Evolutionary conservation across 148 eudicot genomes (phyloP).

Genomic region (Rheum nobile): DNA sequence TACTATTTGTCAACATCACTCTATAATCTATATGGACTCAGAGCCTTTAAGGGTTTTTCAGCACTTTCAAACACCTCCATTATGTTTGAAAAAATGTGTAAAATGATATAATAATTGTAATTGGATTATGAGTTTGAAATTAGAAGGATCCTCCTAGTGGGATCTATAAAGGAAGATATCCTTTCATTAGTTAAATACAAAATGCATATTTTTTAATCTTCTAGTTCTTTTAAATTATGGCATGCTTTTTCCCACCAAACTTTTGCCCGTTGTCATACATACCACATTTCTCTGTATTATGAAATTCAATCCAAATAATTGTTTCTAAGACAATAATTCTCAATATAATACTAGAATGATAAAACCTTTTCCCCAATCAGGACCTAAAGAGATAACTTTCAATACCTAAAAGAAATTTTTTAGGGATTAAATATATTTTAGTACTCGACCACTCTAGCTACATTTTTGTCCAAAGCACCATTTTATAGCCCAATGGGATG

Average conservation of each 20-base stretch:
- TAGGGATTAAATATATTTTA: not conserved
- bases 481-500: not conserved
- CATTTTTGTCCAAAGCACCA: not conserved
- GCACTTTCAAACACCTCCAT: not conserved
- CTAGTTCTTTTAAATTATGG: not conserved
- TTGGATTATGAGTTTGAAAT: not conserved
- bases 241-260: slow-evolving; percentile 5
- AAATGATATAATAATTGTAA: not conserved
- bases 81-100: not conserved
- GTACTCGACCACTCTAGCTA: not conserved
- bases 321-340: not conserved
- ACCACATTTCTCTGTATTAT: not conserved
- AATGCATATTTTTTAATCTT: not conserved
- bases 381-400: slow-evolving; percentile 1
- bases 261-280: slow-evolving; percentile 3
- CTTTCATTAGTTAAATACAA: not conserved
- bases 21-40: not conserved
- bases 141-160: not conserved
- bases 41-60: not conserved
- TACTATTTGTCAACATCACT: slow-evolving; percentile 2
- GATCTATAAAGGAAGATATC: slow-evolving; percentile 1
- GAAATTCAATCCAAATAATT: not conserved
- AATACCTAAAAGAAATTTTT: not conserved
- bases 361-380: not conserved
- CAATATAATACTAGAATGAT: slow-evolving; percentile 1